Percentiles rank a stretch among this genome's conserved stretches.
phyloP scores from a whole-genome alignment of 495 filamentous ascomycete species.

The Cairneyella variabilis region DNA sequence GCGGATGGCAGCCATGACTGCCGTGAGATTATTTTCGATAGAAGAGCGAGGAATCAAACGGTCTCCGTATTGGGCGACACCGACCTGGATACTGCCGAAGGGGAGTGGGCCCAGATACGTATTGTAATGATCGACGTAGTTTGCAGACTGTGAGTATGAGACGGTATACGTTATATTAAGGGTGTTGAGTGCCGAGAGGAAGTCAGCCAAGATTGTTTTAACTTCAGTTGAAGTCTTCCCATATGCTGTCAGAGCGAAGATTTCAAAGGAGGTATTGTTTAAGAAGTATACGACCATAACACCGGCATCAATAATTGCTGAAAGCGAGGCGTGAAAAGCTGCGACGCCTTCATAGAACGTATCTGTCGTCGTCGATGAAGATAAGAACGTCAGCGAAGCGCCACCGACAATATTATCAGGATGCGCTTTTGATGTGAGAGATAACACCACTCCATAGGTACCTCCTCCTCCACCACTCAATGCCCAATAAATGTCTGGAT shows the following conservation, averaged over 20 bases:
- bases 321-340: conserved; percentile 37
- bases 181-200: conserved; percentile 26
- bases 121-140: conserved; percentile 45
- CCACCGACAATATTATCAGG: conserved; percentile 17
- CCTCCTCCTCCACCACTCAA: conserved; percentile 52
- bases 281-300: conserved; percentile 47
- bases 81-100: conserved; percentile 41
- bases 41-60: conserved; percentile 52
- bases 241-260: conserved; percentile 37
- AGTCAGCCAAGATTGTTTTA: conserved; percentile 30
- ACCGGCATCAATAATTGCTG: conserved; percentile 46
- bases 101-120: conserved; percentile 39
- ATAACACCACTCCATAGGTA: conserved; percentile 46
- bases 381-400: conserved; percentile 31
- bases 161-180: conserved; percentile 28
- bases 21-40: conserved; percentile 40
- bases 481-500: conserved; percentile 57
- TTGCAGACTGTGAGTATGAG: conserved; percentile 33
- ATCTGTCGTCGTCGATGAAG: conserved; percentile 31
- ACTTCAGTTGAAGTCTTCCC: conserved; percentile 32
- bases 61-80: conserved; percentile 52
- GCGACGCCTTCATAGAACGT: conserved; percentile 41
- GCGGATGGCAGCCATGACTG: conserved; percentile 34
- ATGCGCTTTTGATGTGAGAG: conserved; percentile 39
- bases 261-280: conserved; percentile 42